Evolutionary conservation across 148 eudicot species (phyloP).

Genomic region (Beta vulgaris): DNA sequence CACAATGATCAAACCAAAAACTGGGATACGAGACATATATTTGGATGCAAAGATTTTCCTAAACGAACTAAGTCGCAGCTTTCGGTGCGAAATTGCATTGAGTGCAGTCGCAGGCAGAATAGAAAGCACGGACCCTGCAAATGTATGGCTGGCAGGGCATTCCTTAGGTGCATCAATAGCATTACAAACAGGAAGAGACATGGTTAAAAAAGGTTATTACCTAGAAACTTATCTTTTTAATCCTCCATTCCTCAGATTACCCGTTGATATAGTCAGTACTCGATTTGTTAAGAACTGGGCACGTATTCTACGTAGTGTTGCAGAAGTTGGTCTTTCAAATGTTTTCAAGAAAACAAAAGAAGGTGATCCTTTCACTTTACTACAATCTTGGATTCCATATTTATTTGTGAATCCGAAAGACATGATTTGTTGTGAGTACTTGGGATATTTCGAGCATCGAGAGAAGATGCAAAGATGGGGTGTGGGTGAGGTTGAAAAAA

Average conservation of each 20-base stretch:
- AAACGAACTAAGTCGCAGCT: too few relatives aligned
- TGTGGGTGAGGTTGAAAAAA: conserved; percentile 19
- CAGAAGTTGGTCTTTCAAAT: conserved; percentile 51
- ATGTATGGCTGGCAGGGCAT: too few relatives aligned
- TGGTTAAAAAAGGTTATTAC: too few relatives aligned
- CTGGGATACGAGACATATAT: too few relatives aligned
- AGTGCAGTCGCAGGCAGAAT: conserved; percentile 23
- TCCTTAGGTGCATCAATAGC: too few relatives aligned
- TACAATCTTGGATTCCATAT: conserved; percentile 35
- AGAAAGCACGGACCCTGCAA: conserved; percentile 16
- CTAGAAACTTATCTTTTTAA: too few relatives aligned
- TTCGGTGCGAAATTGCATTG: conserved; percentile 38
- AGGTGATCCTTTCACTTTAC: conserved; percentile 18
- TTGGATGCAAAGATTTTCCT: too few relatives aligned
- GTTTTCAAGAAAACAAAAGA: conserved; percentile 11
- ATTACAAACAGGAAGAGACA: too few relatives aligned
- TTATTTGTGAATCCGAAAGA: conserved; percentile 38
- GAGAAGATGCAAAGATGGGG: conserved; percentile 34
- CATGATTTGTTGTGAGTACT: conserved; percentile 31
- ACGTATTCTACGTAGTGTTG: conserved; percentile 38
- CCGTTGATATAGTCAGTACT: conserved; percentile 42
- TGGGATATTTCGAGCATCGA: conserved; percentile 38
- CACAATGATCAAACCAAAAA: too few relatives aligned
- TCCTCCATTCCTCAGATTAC: too few relatives aligned
- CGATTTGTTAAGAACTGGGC: conserved; percentile 37